Evolutionary conservation across 805 yeast species (phyloP).

Genomic region (Ogataea wickerhamii): DNA sequence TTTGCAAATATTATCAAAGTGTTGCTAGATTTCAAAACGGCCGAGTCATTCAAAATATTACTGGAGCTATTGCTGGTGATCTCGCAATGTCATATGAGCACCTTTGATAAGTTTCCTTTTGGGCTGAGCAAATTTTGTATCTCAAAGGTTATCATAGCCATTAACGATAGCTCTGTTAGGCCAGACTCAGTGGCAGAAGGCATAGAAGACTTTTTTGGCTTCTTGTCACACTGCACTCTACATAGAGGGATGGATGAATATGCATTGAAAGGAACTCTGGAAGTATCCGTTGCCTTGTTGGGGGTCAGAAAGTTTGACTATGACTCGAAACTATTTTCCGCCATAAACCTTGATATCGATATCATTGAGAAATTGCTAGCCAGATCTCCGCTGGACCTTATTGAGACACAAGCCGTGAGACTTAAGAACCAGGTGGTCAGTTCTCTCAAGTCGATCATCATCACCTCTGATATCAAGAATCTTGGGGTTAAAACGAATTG

Average conservation of each 20-base stretch:
- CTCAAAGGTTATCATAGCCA: slow-evolving; percentile 11
- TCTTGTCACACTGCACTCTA: slow-evolving; percentile 5
- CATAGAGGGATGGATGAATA: slow-evolving; percentile 7
- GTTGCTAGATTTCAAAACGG: slow-evolving; percentile 8
- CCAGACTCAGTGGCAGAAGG: slow-evolving; percentile 7
- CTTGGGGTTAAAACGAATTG: slow-evolving; percentile 15
- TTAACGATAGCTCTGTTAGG: slow-evolving; percentile 11
- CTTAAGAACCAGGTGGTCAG: slow-evolving; percentile 16
- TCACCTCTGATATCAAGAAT: slow-evolving; percentile 10
- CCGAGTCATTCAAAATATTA: slow-evolving; percentile 9
- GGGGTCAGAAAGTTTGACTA: slow-evolving; percentile 11
- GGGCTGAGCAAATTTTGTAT: slow-evolving; percentile 16
- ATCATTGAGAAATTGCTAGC: slow-evolving; percentile 5
- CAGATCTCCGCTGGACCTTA: neutral
- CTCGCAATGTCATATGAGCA: slow-evolving; percentile 11
- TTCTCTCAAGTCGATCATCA: slow-evolving; percentile 16
- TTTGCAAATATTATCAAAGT: slow-evolving; percentile 22
- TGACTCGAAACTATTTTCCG: slow-evolving; percentile 6
- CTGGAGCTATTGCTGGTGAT: slow-evolving; percentile 14
- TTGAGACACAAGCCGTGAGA: slow-evolving; percentile 2
- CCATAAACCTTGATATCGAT: slow-evolving; percentile 8
- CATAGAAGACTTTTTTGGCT: slow-evolving; percentile 13
- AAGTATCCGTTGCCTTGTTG: slow-evolving; percentile 12
- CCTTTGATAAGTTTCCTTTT: slow-evolving; percentile 18
- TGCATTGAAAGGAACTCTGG: slow-evolving; percentile 11